Evolutionary conservation across 495 filamentous ascomycete genomes (phyloP), one percentile per base, ranked within the genome.

Genomic region (Penicillium nucicola): DNA sequence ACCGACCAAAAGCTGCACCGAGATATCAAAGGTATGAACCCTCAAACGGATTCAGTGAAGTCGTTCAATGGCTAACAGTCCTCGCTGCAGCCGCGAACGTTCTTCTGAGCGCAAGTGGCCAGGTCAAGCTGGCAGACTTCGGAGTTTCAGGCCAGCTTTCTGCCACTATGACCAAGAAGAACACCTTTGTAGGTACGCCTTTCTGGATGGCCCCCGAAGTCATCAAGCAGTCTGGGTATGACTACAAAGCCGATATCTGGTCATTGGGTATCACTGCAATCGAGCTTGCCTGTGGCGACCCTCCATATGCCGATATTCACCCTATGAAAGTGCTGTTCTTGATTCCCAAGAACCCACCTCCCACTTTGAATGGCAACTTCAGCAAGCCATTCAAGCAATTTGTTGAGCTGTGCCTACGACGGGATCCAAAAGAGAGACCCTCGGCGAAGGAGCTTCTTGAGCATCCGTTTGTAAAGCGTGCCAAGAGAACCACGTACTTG

Each of bases 161-260:
- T 18, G 90, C 90, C 2, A 97, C 93, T n/a, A 97, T 97, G 89
- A 96, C 95, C 19, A 96, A 97, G 72, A 96, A 96, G 69, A 98
- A 97, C 62, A 98, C 93, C 0, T 98, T 98, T 64, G 93, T 98
- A 18, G 93, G 93, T 12, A 97, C 93, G 2, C 93, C 93, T 1
- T 98, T 97, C 70, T 98, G 93, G 93, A 98, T 98, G 93, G 93
- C 93, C 4, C 93, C 93, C 8, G 93, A 98, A 67, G 93, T 98
- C 25, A 98, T 98, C 68, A 96, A 96, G 74, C 91, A 96, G 65
- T 93, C 89, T 43, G 93, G 93, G 34, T 98, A 98, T 69, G 92
- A 97, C 60, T 91, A 95, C 71, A 98, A 97, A 72, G 95, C 93
- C 5, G 93, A 98, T 64, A 96, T 98, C 49, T 98, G 93, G 93